phyloP scores from a whole-genome alignment of 331 rosid genomes.

The Quercus tomentella region DNA sequence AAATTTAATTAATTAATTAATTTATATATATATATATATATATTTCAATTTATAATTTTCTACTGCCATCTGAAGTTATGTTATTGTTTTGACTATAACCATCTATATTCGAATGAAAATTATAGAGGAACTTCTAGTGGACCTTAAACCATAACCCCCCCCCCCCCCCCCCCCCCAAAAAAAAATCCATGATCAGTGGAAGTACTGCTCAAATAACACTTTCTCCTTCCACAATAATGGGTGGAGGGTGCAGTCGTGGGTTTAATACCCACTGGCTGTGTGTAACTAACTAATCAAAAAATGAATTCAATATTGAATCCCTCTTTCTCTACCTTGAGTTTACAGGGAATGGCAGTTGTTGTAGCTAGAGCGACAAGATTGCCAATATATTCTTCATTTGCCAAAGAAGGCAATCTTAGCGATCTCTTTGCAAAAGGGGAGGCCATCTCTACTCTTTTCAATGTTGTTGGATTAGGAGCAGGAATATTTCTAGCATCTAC shows the following conservation, averaged over 20 bases:
- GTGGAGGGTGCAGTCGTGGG: too few species aligned
- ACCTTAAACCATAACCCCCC: neutral
- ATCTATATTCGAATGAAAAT: neutral
- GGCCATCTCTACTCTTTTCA: constrained; percentile 90
- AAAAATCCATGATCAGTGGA: neutral
- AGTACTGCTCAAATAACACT: neutral
- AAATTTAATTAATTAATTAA: too few species aligned
- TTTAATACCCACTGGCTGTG: too few species aligned
- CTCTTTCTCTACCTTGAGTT: constrained; percentile 22
- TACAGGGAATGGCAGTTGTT: constrained; percentile 94
- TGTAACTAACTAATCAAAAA: too few species aligned
- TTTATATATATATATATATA: neutral
- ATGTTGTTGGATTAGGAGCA: constrained; percentile 76
- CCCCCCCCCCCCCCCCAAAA: too few species aligned
- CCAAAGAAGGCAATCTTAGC: constrained; percentile 94
- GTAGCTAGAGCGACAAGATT: constrained; percentile 96
- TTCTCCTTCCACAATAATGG: too few species aligned
- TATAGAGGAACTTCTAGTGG: neutral
- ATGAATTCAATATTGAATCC: neutral
- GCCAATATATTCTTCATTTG: constrained; percentile 97
- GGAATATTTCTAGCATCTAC: constrained; percentile 92
- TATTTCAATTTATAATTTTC: neutral
- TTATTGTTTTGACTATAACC: neutral
- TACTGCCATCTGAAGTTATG: neutral
- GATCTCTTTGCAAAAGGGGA: constrained; percentile 96